Percentiles rank a stretch among this genome's conserved stretches.
Conservation (phyloP, 1,284 basidiomycete species). For the Phenoliferia sp. region DNA sequence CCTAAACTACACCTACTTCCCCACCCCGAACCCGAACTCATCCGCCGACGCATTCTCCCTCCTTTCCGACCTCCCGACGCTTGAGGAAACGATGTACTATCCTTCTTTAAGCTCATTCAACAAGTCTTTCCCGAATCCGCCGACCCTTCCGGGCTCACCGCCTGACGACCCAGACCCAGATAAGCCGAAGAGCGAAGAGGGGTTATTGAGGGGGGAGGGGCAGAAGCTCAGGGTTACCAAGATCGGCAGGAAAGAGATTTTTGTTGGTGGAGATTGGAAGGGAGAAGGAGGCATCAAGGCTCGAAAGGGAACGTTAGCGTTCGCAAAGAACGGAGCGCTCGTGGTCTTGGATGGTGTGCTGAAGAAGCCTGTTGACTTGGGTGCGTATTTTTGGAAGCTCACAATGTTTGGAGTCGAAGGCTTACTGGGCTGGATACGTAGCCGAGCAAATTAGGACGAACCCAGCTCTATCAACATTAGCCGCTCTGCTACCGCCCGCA, state of each 20-base stretch:
- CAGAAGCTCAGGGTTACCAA: conserved; percentile 64
- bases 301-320: conserved; percentile 45
- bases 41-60: conserved; percentile 46
- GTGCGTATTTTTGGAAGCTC: conserved; percentile 50
- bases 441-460: conserved; percentile 35
- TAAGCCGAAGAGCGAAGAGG: conserved; percentile 46
- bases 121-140: conserved; percentile 24
- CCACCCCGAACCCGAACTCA: conserved; percentile 26
- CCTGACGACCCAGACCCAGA: conserved; percentile 28
- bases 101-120: conserved; percentile 48
- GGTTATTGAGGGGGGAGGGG: conserved; percentile 72
- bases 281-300: conserved; percentile 34
- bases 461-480: conserved; percentile 37
- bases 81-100: conserved; percentile 56
- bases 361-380: conserved; percentile 66
- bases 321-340: conserved; percentile 67
- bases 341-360: conserved; percentile 72
- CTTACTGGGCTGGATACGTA: conserved; percentile 33
- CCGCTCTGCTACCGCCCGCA: conserved; percentile 40
- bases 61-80: conserved; percentile 60
- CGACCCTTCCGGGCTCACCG: conserved; percentile 25
- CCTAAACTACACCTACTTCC: conserved; percentile 71
- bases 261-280: conserved; percentile 34
- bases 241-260: conserved; percentile 20
- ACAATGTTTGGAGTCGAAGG: neutral